A percentile compares a stretch with the other conserved stretches of the same genome.
phyloP scores from a whole-genome alignment of 164 flowering plant species.

The Saururus chinensis region DNA sequence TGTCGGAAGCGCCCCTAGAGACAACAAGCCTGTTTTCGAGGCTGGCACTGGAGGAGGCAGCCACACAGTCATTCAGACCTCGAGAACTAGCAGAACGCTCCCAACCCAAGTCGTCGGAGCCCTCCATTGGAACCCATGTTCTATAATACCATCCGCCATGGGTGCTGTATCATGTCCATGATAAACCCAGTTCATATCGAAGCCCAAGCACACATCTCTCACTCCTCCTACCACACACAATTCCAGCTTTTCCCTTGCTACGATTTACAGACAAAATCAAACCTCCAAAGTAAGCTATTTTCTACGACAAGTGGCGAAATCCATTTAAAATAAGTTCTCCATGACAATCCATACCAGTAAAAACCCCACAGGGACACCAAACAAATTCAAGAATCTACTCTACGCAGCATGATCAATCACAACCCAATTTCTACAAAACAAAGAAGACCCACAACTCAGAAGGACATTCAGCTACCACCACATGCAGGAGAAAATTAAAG shows the following conservation, averaged over 20 bases:
- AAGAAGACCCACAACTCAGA: too few species aligned
- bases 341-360: too few species aligned
- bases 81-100: slow-evolving; percentile 46
- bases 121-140: slow-evolving; percentile 61
- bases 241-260: neutral
- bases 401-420: too few species aligned
- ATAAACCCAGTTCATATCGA: neutral
- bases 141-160: neutral
- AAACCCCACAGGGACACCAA: too few species aligned
- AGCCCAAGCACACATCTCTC: neutral
- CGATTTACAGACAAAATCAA: too few species aligned
- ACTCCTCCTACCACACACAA: neutral
- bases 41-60: slow-evolving; percentile 28
- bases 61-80: slow-evolving; percentile 36
- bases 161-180: neutral
- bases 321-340: too few species aligned
- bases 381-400: too few species aligned
- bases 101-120: slow-evolving; percentile 60
- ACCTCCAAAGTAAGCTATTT: too few species aligned
- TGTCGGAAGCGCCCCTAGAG: slow-evolving; percentile 28
- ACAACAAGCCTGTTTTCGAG: slow-evolving; percentile 17
- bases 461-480: too few species aligned
- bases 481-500: too few species aligned
- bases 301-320: too few species aligned
- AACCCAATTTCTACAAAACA: too few species aligned